Conservation (phyloP, 805 yeast genomes). For the Nakazawaea wyomingensis region DNA sequence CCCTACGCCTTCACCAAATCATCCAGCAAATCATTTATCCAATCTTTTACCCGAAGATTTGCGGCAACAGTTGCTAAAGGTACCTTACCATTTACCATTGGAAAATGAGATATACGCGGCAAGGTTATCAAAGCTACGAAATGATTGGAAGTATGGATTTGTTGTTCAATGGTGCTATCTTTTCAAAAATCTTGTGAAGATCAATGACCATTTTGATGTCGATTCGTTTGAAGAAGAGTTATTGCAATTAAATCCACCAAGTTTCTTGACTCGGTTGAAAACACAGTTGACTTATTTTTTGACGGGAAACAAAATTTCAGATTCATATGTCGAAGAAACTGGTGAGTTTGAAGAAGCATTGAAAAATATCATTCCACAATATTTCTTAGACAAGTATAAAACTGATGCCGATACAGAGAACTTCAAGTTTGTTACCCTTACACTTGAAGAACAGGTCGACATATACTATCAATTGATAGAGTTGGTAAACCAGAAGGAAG, state of each 20-base stretch:
- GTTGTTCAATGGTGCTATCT: constrained; percentile 52
- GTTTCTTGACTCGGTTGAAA: constrained; percentile 39
- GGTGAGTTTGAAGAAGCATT: constrained; percentile 23
- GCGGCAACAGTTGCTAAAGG: constrained; percentile 28
- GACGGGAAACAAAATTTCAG: constrained; percentile 29
- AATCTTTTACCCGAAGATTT: constrained; percentile 29
- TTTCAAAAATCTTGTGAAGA: constrained; percentile 45
- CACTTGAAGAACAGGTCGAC: constrained; percentile 43
- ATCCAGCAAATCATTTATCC: constrained; percentile 28
- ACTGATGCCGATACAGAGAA: constrained; percentile 17
- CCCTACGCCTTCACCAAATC: constrained; percentile 13
- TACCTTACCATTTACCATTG: constrained; percentile 32
- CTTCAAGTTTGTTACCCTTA: constrained; percentile 33
- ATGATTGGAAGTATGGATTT: constrained; percentile 31
- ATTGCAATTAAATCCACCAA: constrained; percentile 36
- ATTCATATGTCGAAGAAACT: constrained; percentile 14
- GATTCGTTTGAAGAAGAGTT: constrained; percentile 61
- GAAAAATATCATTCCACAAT: constrained; percentile 14
- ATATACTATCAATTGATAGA: constrained; percentile 39
- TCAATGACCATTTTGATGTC: constrained; percentile 51
- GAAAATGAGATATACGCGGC: constrained; percentile 31
- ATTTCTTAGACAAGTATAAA: constrained; percentile 9
- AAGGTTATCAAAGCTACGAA: constrained; percentile 28
- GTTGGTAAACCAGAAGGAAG: constrained; percentile 33
- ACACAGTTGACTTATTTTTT: constrained; percentile 34